These are phyloP conservation scores for Botrytis sinoallii DNA, from an alignment of 2,329 filamentous ascomycete species.

Conservation along the genomic window DNA sequence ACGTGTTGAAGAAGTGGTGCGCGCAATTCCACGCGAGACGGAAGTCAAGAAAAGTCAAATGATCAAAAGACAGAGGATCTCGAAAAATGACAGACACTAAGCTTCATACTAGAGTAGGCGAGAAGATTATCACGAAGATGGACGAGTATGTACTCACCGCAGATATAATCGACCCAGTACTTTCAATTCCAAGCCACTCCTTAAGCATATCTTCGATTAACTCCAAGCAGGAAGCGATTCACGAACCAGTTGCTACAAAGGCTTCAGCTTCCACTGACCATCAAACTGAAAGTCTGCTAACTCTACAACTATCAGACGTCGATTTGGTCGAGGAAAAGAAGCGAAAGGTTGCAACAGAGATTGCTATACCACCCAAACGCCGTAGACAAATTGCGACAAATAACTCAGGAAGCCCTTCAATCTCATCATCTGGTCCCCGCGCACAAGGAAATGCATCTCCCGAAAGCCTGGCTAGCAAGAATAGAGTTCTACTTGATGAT, in stretches of 20 bases:
- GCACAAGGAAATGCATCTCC: background rate
- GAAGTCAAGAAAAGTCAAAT: background rate
- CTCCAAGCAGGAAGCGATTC: background rate
- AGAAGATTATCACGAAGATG: background rate
- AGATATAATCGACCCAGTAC: background rate
- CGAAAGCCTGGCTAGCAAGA: background rate
- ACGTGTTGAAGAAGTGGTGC: background rate
- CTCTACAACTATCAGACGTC: background rate
- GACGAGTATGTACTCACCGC: background rate
- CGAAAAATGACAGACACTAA: background rate
- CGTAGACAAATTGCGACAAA: background rate
- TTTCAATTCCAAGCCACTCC: background rate
- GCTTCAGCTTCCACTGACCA: background rate
- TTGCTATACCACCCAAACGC: constrained; percentile 1
- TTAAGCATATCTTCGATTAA: background rate
- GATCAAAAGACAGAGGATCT: background rate
- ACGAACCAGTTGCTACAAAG: background rate
- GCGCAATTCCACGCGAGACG: background rate
- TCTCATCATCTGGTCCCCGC: background rate
- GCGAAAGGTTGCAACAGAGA: constrained; percentile 2
- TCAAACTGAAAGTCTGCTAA: background rate
- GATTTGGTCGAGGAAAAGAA: constrained; percentile 7
- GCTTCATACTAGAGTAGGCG: background rate
- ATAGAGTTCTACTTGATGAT: constrained; percentile 21
- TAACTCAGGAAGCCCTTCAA: background rate